Evolutionary conservation across 306 rosid species (phyloP), one percentile per base, ranked within the genome.

Genomic region (Trichosanthes truncata): DNA sequence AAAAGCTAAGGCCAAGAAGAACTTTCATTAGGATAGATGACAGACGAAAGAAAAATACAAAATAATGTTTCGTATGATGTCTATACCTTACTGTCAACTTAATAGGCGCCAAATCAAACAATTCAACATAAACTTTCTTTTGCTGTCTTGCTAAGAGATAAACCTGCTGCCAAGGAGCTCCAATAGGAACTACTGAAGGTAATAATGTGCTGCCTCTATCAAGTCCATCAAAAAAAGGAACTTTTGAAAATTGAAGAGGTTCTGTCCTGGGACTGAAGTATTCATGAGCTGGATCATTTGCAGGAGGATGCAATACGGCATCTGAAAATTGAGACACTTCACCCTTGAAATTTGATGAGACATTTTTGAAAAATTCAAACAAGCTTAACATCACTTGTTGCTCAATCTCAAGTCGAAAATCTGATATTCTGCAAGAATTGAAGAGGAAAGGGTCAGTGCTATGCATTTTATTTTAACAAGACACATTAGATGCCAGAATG

Each of bases 131-230:
- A 61, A 95, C 87, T 87, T 95, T 95, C 87, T 86, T 91, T 83
- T 92, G 97, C 75, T 89, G 90, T 91, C 97, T 89, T 38, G 98
- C 97, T 83, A 91, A 79, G 82, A 91, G 91, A 84, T 89, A 88
- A 76, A 95, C 93, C 82, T 92, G 87, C 87, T 95, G 98, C 98
- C 97, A 95, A 26, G 97, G 97, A 82, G 98, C 93, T 79, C 98
- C 98, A 80, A 95, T 92, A 49, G 97, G 97, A 87, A 91, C 86
- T 35, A 92, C 77, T 25, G 89, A 83, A 88, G 96, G 97, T 60
- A 91, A 83, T 41, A 89, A 83, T 31, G 73, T 80, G 80, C 74
- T 79, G 23, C 48, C 76, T 69, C 83, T 85, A 10, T 85, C 73
- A 43, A 81, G 78, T 83, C 83, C 88, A 87, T 65, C 72, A 49